Base-by-base conservation (phyloP, 2,329 filamentous ascomycete genomes). In the Gnomoniopsis smithogilvyi region DNA sequence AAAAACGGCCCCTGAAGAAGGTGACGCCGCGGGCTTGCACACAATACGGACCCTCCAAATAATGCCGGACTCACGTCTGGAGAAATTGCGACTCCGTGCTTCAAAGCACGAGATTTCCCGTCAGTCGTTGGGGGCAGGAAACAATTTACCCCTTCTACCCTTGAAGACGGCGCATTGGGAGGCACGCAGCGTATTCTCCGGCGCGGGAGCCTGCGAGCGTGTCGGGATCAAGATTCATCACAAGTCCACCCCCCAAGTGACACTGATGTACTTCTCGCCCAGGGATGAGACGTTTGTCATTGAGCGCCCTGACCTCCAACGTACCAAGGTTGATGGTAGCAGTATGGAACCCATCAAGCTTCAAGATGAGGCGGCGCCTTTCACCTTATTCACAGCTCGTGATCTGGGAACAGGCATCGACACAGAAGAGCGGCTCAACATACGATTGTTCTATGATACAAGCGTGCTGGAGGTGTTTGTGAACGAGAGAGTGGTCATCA, bases 391-490 rank as follows among this genome's bases (percentile, higher is more conserved):
- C 64, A 73, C 70, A 1, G 63, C 62, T 15, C 51, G 45, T 34
- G 50, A 54, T 10, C 43, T 48, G n/a, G 26, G 52, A 10, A 62
- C 63, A 24, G 55, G 62, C 3, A 54, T 63, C 2, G 64, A 69
- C 34, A 34, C 43, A 19, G 67, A 72, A 58, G 75, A 78, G 61
- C 62, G 65, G 2, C 67, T 80, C 1, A 67, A 67, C n/a, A 66
- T 80, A n/a, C 73, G 69, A 19, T 70, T 73, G 0, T 76, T 75
- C 64, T 74, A 73, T 51, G 77, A 80, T 56, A 68, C 63, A 22
- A 75, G 72, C 22, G 74, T 78, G 6, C 64, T 80, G 2, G 77
- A 80, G 61, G 70, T 79, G 0, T 80, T 79, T 61, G 72, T 76
- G 6, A 79, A 80, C 59, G 70, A 70, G 10, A 67, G 77, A 12